Evolutionary conservation across 345 rosid species (phyloP).

Genomic region (Rhizophora mangle): DNA sequence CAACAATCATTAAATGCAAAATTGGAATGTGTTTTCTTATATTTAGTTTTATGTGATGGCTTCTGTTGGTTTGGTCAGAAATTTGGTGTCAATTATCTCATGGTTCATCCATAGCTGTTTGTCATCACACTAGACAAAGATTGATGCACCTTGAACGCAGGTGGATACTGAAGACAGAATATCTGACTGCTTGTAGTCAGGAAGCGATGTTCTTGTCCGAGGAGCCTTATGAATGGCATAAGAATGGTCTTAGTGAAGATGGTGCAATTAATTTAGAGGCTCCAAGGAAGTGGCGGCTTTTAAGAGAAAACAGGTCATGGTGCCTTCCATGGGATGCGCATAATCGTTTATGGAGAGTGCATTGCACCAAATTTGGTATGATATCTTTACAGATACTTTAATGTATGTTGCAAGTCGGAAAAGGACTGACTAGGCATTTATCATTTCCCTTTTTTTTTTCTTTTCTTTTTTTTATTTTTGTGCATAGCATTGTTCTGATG

Average conservation of each 20-base stretch:
- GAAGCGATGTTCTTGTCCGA: slow-evolving; percentile 74
- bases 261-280: slow-evolving; percentile 77
- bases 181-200: slow-evolving; percentile 62
- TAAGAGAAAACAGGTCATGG: slow-evolving; percentile 87
- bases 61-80: neutral
- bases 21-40: neutral
- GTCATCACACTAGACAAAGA: neutral
- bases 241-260: slow-evolving; percentile 66
- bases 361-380: slow-evolving; percentile 84
- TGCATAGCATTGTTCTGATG: neutral
- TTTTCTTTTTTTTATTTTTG: neutral
- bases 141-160: slow-evolving; percentile 40
- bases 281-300: slow-evolving; percentile 86
- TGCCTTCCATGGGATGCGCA: slow-evolving; percentile 72
- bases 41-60: neutral
- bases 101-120: neutral
- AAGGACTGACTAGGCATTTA: neutral
- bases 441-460: neutral
- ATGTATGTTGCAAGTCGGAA: neutral
- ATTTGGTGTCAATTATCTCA: neutral
- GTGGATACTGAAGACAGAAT: slow-evolving; percentile 89
- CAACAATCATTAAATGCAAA: neutral
- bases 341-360: slow-evolving; percentile 87
- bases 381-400: slow-evolving; percentile 5
- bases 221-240: slow-evolving; percentile 86